A percentile compares a stretch with the other conserved stretches of the same genome.
These are phyloP conservation scores for Eucalyptus polyanthemos DNA, from an alignment of 345 rosid species.

Conservation along the genomic window DNA sequence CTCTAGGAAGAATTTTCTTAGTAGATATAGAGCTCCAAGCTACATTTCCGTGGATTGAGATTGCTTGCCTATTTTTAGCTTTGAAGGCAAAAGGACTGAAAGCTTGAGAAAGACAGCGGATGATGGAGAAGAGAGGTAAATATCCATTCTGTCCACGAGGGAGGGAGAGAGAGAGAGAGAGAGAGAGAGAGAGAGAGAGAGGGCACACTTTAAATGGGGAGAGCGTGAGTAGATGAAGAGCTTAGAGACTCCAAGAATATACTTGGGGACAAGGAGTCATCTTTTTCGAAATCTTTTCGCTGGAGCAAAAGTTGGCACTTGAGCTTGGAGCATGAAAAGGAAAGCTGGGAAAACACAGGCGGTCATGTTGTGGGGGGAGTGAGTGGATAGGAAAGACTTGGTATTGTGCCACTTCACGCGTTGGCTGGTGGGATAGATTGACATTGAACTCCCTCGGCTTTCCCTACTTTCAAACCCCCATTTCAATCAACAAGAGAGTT, in stretches of 20 bases:
- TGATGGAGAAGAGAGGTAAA: neutral
- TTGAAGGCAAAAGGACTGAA: neutral
- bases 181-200: neutral
- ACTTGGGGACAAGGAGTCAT: conserved; percentile 12
- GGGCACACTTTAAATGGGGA: neutral
- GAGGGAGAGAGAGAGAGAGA: neutral
- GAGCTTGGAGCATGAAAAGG: conserved; percentile 3
- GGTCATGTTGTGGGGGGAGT: conserved; percentile 4
- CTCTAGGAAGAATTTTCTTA: neutral
- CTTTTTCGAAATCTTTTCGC: conserved; percentile 1
- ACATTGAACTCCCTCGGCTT: neutral
- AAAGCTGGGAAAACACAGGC: neutral
- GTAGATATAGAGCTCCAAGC: neutral
- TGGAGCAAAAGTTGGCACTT: neutral
- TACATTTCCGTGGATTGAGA: neutral
- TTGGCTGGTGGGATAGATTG: neutral
- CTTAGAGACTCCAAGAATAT: conserved; percentile 4
- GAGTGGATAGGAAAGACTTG: conserved; percentile 15
- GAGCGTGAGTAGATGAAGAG: neutral
- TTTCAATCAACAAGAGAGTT: neutral
- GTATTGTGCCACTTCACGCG: conserved; percentile 26
- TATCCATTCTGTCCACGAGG: neutral
- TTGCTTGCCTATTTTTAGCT: neutral
- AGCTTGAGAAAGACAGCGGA: neutral
- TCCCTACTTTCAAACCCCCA: neutral